Evolutionary conservation across 805 yeast species (phyloP), one percentile per base, ranked within the genome.

Genomic region (Candida ipomoeae): DNA sequence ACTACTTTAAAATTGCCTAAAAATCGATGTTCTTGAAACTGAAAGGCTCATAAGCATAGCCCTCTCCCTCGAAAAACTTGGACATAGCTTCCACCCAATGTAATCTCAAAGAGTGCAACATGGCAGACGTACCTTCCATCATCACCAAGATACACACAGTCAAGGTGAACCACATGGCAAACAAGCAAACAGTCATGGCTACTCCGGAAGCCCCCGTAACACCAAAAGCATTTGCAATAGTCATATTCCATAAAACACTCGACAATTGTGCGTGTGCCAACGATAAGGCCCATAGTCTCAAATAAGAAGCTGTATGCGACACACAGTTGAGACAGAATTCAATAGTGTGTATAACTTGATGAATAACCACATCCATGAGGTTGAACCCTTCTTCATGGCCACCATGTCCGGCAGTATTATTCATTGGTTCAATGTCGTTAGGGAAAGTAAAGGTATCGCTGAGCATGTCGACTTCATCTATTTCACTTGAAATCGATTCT

Each of bases 61-160:
- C 91, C 62, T 85, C 89, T 62, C 91, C 91, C 61, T 82, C 85
- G 56, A 85, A 85, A 63, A 82, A 85, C 65, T 85, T 85, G 41
- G 88, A 82, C 91, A 85, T 85, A 35, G 88, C 81, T 62, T 85
- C 91, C 48, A 85, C 90, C 91, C 91, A 85, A 62, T 85, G 91
- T 59, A 85, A 72, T 69, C 91, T 79, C 60, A 85, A 75, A 14
- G 87, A 80, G 64, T 85, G 91, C 61, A 85, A 72, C 91, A 85
- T 85, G 18, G 90, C 90, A n/a, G 89, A 83, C 0, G 90, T 85
- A 50, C 91, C 91, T 68, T 85, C 91, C 91, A 85, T 85, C 44
- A 83, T 73, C 44, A 85, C 90, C 62, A 85, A 70, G 39, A 85
- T 82, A 57, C 82, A 77, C 36, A 83, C 84, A 0, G 90, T 84